phyloP scores from a whole-genome alignment of 2,329 filamentous ascomycete genomes.

The Metarhizium sp. region DNA sequence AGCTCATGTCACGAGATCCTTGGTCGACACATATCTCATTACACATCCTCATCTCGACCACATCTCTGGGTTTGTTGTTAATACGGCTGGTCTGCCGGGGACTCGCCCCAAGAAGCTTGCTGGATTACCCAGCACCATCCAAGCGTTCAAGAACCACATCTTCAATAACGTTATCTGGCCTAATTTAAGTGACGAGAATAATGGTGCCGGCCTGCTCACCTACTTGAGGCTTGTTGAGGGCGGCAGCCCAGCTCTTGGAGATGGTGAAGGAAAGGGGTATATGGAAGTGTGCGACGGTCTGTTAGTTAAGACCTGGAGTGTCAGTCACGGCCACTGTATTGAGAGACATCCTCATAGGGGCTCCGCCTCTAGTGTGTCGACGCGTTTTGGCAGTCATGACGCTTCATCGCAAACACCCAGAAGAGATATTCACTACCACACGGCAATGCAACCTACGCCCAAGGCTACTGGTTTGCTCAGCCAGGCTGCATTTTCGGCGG shows the following conservation, averaged over 20 bases:
- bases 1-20: constrained; percentile 63
- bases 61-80: constrained; percentile 83
- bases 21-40: constrained; percentile 83
- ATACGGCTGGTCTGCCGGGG: constrained; percentile 78
- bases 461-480: constrained; percentile 20
- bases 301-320: constrained; percentile 76
- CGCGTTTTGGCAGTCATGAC: constrained; percentile 41
- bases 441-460: constrained; percentile 1
- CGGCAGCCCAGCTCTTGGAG: constrained; percentile 73
- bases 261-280: constrained; percentile 73
- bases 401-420: constrained; percentile 22
- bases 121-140: constrained; percentile 78
- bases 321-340: constrained; percentile 86
- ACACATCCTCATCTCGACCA: constrained; percentile 98
- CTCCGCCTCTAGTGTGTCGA: constrained; percentile 37
- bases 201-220: constrained; percentile 83
- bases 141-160: constrained; percentile 85
- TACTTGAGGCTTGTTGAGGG: constrained; percentile 85
- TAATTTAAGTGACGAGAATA: constrained; percentile 92
- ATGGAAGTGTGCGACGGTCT: constrained; percentile 81
- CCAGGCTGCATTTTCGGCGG: constrained; percentile 18
- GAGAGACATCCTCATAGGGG: constrained; percentile 61
- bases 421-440: constrained; percentile 17
- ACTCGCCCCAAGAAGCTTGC: constrained; percentile 78
- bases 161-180: constrained; percentile 99